Percentiles rank a stretch among this genome's conserved stretches.
phyloP scores from a whole-genome alignment of 306 rosid genomes.

The Begonia fuchsioides region DNA sequence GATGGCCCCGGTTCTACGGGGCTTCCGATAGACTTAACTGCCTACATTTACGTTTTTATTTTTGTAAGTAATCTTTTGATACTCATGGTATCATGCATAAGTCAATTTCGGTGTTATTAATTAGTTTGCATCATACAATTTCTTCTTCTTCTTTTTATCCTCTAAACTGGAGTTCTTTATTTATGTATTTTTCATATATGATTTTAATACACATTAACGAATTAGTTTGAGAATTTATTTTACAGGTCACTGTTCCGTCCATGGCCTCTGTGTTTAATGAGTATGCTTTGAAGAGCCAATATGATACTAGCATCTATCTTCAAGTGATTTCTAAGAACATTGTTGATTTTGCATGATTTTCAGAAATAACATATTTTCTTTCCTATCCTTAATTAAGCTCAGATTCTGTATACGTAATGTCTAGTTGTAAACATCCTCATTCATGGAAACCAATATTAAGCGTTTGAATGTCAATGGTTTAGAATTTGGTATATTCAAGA shows the following conservation, averaged over 20 bases:
- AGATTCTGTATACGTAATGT: too few relatives aligned
- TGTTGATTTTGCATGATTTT: not conserved
- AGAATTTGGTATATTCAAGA: too few relatives aligned
- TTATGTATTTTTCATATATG: too few relatives aligned
- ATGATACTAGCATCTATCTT: slow-evolving; percentile 96
- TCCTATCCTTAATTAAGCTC: too few relatives aligned
- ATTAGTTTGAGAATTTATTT: slow-evolving; percentile 18
- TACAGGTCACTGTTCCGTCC: slow-evolving; percentile 93
- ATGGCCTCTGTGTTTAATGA: slow-evolving; percentile 96
- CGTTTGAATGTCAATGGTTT: too few relatives aligned
- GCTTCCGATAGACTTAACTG: slow-evolving; percentile 63
- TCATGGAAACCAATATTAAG: too few relatives aligned
- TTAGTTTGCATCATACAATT: too few relatives aligned
- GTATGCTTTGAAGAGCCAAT: slow-evolving; percentile 98
- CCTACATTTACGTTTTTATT: slow-evolving; percentile 63
- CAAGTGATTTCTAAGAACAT: slow-evolving; percentile 40
- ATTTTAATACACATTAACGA: too few relatives aligned
- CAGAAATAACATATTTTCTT: not conserved
- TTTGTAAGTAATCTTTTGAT: slow-evolving; percentile 49
- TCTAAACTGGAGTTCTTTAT: too few relatives aligned
- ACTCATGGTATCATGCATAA: not conserved
- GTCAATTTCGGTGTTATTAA: too few relatives aligned
- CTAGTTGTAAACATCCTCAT: too few relatives aligned
- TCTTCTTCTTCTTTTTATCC: too few relatives aligned
- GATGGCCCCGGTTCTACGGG: slow-evolving; percentile 63